Evolutionary conservation across 1,284 basidiomycete species (phyloP).

Genomic region (Trichosporon asahii): DNA sequence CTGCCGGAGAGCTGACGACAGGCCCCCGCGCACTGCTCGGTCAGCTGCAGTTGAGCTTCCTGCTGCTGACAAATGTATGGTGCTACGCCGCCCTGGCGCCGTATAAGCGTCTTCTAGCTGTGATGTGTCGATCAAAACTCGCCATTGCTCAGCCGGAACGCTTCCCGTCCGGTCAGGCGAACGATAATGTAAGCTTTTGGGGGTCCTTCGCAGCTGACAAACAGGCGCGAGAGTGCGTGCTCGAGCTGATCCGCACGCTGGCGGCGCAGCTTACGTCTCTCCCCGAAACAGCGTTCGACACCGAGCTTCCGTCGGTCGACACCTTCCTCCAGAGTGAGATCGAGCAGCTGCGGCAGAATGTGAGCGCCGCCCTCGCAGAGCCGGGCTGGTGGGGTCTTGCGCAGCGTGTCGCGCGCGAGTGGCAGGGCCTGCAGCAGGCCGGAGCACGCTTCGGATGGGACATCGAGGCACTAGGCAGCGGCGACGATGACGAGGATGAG

Average conservation of each 20-base stretch:
- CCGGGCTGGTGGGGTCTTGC: conserved; percentile 15
- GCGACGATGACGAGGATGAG: conserved; percentile 39
- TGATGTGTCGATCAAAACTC: conserved; percentile 41
- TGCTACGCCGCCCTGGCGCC: conserved; percentile 49
- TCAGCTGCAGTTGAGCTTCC: conserved; percentile 51
- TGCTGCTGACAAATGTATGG: conserved; percentile 51
- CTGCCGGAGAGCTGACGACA: conserved; percentile 19
- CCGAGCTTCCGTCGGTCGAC: conserved; percentile 52
- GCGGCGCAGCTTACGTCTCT: conserved; percentile 43
- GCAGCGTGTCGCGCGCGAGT: conserved; percentile 11
- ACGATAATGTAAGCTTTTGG: not conserved
- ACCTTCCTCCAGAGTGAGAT: conserved; percentile 46
- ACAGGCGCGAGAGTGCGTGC: conserved; percentile 6
- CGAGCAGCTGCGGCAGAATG: conserved; percentile 33
- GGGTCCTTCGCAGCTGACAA: not conserved
- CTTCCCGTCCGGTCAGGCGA: not conserved
- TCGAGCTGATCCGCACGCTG: conserved; percentile 38
- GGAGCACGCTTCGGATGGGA: conserved; percentile 34
- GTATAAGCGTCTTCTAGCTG: conserved; percentile 50
- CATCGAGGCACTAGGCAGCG: conserved; percentile 24
- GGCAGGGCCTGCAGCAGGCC: conserved; percentile 22
- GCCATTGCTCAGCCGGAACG: conserved; percentile 21
- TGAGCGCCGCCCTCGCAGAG: conserved; percentile 24
- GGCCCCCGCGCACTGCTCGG: conserved; percentile 47
- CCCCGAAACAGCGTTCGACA: conserved; percentile 46